A percentile compares a stretch with the other conserved stretches of the same genome.
phyloP scores from a whole-genome alignment of 1,139 yeast species.

The Ashbya aceris region DNA sequence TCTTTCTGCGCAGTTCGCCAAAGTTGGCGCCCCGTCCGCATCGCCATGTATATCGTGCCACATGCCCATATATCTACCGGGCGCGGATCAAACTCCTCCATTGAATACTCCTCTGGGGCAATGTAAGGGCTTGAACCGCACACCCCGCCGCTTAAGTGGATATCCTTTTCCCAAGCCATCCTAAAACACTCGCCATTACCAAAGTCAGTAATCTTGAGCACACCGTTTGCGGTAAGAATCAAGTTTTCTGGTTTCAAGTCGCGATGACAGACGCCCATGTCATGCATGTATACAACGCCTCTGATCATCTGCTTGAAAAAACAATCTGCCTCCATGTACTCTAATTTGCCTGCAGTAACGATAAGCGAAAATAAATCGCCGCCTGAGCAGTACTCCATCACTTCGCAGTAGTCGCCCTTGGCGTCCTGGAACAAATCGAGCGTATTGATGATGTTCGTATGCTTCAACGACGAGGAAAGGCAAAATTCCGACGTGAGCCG shows the following conservation, averaged over 20 bases:
- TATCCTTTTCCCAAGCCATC: slow-evolving; percentile 92
- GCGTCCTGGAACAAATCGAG: slow-evolving; percentile 83
- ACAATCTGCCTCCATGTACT: slow-evolving; percentile 86
- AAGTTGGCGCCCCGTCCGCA: slow-evolving; percentile 90
- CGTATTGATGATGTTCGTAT: slow-evolving; percentile 73
- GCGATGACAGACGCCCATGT: slow-evolving; percentile 93
- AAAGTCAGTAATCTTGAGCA: slow-evolving; percentile 83
- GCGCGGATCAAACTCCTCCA: slow-evolving; percentile 75
- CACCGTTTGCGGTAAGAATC: slow-evolving; percentile 68
- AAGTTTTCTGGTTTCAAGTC: slow-evolving; percentile 93
- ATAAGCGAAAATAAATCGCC: slow-evolving; percentile 88
- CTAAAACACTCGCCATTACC: slow-evolving; percentile 94
- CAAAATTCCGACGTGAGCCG: slow-evolving; percentile 79
- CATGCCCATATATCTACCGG: slow-evolving; percentile 95
- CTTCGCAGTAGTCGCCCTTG: slow-evolving; percentile 89
- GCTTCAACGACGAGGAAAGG: slow-evolving; percentile 71
- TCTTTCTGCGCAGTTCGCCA: slow-evolving; percentile 81
- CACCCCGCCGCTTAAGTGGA: slow-evolving; percentile 74
- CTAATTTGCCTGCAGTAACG: slow-evolving; percentile 74
- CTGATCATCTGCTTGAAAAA: slow-evolving; percentile 84
- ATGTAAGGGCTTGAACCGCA: slow-evolving; percentile 90
- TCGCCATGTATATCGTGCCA: slow-evolving; percentile 96
- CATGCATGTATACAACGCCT: slow-evolving; percentile 94
- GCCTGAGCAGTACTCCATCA: slow-evolving; percentile 93
- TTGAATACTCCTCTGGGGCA: slow-evolving; percentile 87